Evolutionary conservation across 1,284 basidiomycete species (phyloP), one percentile per base, ranked within the genome.

Genomic region (Ganoderma lucidum): DNA sequence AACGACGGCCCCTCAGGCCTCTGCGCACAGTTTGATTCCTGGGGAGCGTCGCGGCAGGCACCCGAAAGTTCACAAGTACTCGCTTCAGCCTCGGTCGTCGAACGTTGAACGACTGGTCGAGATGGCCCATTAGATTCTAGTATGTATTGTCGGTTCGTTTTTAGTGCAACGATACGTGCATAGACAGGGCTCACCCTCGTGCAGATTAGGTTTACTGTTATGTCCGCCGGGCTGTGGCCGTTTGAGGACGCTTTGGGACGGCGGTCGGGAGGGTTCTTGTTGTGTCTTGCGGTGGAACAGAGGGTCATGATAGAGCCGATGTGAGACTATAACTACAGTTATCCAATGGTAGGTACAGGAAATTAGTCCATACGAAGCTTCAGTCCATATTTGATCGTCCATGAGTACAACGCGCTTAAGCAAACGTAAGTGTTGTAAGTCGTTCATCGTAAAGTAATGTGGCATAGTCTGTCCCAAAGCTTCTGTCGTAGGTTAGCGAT

Each of bases 401-500:
- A 28, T n/a, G 2, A 1, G 48, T 14, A 28, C 48, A 51, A 14
- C 3, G 23, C 9, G 12, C 39, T 41, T 9, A 41, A 10, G 39
- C 0, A 41, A 41, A 41, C 9, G 39, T 41, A 28, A n/a, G 10
- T 51, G 19, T 28, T 10, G 48, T 51, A 51, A 28, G 23, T 51
- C 12, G 23, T 4, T 51, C 28, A 51, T n/a, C n/a, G 9, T 10
- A 8, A 23, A 48, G 48, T 51, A 28, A 51, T 28, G 48, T 51
- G 48, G 23, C 48, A 51, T 51, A 51, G 48, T 28, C 48, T 51
- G 48, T 51, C 48, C 48, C 48, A 51, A 12, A 51, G 23, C 48
- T 28, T 51, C 23, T 51, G 48, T 28, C 48, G 48, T n/a, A 51
- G 10, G 23, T 51, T 51, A 51, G 48, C 48, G n/a, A 51, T 28